Base-by-base conservation (phyloP, 129 eudicot genomes). In the Ambrosia trifida region DNA sequence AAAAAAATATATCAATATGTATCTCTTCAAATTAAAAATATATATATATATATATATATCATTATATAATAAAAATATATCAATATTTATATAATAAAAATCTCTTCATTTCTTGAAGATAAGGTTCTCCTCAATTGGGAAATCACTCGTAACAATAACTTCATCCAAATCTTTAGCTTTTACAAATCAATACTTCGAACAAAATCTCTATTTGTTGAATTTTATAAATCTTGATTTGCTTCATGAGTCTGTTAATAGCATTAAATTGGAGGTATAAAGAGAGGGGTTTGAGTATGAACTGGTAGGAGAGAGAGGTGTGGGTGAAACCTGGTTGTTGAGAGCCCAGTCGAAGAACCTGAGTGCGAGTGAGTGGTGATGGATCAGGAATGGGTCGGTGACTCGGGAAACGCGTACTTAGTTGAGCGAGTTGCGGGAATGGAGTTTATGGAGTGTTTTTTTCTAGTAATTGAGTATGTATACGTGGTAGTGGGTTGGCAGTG, bases 261-360 rank as follows among this genome's bases (percentile, higher is more conserved):
- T 63, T 75, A 71, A 79, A 84, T 45, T 92, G 96, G 83, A 85
- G 89, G 78, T 96, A 83, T 36, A 73, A 0, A 57, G 89, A 77
- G 17, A 92, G 90, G 5, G 98, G 83, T 71, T 87, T 92, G 80
- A 91, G 78, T 38, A 88, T 32, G 35, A 96, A 78, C 16, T 91
- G 85, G 68, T 84, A 91, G 30, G 97, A 74, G 63, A 69, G 3
- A 46, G 91, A 70, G 32, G 95, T 57, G 80, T 89, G 96, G 19
- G 88, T 69, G 40, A 86, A 93, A 3, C 82, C 84, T 12, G 95
- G 98, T 41, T 92, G 98, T 72, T 92, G 98, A 54, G 95, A 78
- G 4, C 96, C 98, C 98, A 93, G 63, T 89, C 77, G 88, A 93
- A 89, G 88, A 93, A 89, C 38, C 96, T 96, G 18, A 78, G 73